phyloP scores from a whole-genome alignment of 176 grass and related monocot genomes.

The Cocos nucifera region DNA sequence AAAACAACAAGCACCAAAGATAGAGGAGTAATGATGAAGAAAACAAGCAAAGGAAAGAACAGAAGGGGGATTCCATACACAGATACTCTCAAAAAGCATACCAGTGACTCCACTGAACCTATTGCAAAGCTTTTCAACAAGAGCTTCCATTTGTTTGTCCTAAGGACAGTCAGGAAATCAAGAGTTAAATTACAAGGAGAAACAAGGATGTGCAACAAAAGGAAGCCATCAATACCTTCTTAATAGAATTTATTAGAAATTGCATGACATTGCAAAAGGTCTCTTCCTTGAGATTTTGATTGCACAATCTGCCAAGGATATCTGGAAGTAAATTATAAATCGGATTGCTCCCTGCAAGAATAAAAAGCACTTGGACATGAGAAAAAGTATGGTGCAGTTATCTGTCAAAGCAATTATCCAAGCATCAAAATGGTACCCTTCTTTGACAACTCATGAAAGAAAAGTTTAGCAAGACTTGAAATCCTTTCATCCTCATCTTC shows the following conservation, averaged over 20 bases:
- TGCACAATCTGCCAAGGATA: conserved; percentile 83
- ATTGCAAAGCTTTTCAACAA: conserved; percentile 99
- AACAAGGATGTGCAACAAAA: background rate
- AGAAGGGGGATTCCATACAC: conserved; percentile 1
- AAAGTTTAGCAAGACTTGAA: conserved; percentile 82
- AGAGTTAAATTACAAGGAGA: conserved; percentile 16
- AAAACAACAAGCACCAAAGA: too few species aligned
- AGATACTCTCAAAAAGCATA: conserved; percentile 21
- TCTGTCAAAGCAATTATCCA: conserved; percentile 5
- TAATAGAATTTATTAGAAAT: conserved; percentile 84
- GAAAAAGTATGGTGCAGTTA: conserved; percentile 13
- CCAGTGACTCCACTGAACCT: conserved; percentile 81
- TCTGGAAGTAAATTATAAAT: conserved; percentile 99
- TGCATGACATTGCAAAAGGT: conserved; percentile 85
- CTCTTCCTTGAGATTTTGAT: conserved; percentile 76
- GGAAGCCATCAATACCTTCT: conserved; percentile 45
- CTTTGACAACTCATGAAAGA: conserved; percentile 99
- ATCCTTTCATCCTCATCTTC: conserved; percentile 89
- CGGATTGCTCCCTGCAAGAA: conserved; percentile 82
- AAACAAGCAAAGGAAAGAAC: conserved; percentile 12
- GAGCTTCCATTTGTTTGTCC: conserved; percentile 99
- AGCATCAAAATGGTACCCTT: conserved; percentile 48
- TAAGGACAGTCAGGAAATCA: conserved; percentile 22
- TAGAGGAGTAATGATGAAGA: background rate
- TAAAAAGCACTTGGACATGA: conserved; percentile 21